Evolutionary conservation across 768 basidiomycete genomes (phyloP), one percentile per base, ranked within the genome.

Genomic region (Agaricus sinodeliciosus): DNA sequence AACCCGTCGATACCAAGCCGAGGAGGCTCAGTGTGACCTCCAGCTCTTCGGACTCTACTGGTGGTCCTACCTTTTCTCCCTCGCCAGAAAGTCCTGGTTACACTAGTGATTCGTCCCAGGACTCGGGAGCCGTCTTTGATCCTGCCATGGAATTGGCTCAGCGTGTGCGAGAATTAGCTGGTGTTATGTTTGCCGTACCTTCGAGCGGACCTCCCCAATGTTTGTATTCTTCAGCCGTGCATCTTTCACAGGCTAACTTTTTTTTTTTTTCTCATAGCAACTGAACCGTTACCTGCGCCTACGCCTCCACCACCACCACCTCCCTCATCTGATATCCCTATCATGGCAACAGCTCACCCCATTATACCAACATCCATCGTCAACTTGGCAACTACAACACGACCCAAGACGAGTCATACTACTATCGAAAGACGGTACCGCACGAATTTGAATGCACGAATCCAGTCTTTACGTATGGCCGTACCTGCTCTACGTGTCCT

Each of bases 371-470:
- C 51, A 15, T 27, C 53, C 26, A 49, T 52, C 19, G 54, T 63
- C 40, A 55, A 59, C 16, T 41, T 60, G 19, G 41, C 57, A 31
- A 22, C 64, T 55, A 35, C 57, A 16, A 55, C 67, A 1, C 77
- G 85, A 1, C 81, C 85, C n/a, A 93, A 92, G 69, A 92, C 90
- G 0, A 87, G 85, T 59, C 90, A 93, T 63, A 93, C 90, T 3
- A 91, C 90, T 18, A 92, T 93, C 55, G 90, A 93, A 67, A 79
- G 90, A 9, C 79, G 90, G 39, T 93, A 93, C 66, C 84, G 90
- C 51, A 92, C 90, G 1, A 93, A 93, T 63, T 74, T 93, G 42
- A 93, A 93, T 59, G 86, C 89, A 0, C 85, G 90, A 45, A 92
- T 93, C 28, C 85, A 87, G 55, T 82, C 81, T 49, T 72, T 93